Percentiles rank a stretch among this genome's conserved stretches.
phyloP scores from a whole-genome alignment of 768 basidiomycete species.

The Termitomyces titanicus region DNA sequence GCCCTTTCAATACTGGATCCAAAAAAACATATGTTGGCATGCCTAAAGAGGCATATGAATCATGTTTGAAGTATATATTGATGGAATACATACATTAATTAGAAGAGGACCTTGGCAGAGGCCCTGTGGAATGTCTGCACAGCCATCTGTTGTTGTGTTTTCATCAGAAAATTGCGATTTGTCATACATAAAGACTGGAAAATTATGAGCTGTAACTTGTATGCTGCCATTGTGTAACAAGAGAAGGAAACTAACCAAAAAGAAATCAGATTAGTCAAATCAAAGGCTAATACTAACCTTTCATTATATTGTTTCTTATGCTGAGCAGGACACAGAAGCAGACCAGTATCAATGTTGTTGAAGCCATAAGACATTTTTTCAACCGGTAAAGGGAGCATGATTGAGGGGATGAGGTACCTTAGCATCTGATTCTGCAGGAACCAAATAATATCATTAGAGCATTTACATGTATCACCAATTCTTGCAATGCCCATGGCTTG shows the following conservation, averaged over 20 bases:
- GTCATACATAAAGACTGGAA: conserved; percentile 1
- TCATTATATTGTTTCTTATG: neutral
- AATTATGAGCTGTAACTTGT: neutral
- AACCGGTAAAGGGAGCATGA: neutral
- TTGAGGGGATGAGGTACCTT: neutral
- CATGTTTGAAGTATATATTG: no score
- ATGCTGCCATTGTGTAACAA: neutral
- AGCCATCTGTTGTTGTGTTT: no score
- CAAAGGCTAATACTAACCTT: neutral
- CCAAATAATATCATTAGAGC: neutral
- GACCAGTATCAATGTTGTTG: neutral
- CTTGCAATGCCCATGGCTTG: neutral
- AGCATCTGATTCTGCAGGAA: neutral
- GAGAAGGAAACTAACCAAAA: neutral
- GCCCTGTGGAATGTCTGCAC: neutral
- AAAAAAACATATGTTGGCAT: neutral
- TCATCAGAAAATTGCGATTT: neutral
- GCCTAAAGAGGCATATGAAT: no score
- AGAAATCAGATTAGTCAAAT: neutral
- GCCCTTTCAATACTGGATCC: no score
- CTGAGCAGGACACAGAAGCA: neutral
- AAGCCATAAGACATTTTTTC: neutral
- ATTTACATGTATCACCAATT: neutral
- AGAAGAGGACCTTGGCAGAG: neutral
- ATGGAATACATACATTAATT: neutral